These are phyloP conservation scores for Xylaria sp. DNA, from an alignment of 2,329 filamentous ascomycete genomes.

Conservation along the genomic window DNA sequence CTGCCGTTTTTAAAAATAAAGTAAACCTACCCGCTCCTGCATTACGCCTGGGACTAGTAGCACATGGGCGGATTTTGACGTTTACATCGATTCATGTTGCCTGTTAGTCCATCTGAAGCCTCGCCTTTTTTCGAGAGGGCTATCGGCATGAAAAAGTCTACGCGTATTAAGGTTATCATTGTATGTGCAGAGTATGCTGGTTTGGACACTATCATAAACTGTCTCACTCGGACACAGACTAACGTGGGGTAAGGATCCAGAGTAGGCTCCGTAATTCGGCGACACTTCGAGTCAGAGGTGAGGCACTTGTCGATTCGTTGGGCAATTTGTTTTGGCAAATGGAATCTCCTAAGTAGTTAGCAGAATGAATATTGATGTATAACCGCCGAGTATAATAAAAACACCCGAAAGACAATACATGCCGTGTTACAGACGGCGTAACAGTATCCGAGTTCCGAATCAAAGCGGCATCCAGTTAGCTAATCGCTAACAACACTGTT, in stretches of 20 bases:
- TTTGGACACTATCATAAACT: conserved; percentile 10
- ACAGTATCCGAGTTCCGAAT: conserved; percentile 22
- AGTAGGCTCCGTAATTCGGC: conserved; percentile 29
- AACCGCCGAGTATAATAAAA: not conserved
- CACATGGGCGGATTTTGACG: conserved; percentile 1
- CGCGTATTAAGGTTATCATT: not conserved
- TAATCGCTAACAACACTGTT: not conserved
- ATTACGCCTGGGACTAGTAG: conserved; percentile 9
- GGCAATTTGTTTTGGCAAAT: conserved; percentile 21
- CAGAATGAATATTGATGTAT: not conserved
- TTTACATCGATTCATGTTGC: conserved; percentile 16
- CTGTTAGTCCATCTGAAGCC: conserved; percentile 10
- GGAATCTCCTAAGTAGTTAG: conserved; percentile 5
- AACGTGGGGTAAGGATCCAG: conserved; percentile 23
- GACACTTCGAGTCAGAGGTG: conserved; percentile 31
- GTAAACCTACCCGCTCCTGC: conserved; percentile 5
- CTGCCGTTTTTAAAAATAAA: not conserved
- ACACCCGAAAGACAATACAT: conserved; percentile 5
- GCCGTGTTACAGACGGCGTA: conserved; percentile 6
- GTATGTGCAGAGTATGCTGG: not conserved
- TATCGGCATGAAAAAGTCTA: not conserved
- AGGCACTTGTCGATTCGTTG: conserved; percentile 24
- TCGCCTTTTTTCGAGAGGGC: not conserved
- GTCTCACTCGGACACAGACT: conserved; percentile 15
- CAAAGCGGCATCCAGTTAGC: not conserved